Conservation (phyloP, 805 yeast species). For the Candida multigemmis region DNA sequence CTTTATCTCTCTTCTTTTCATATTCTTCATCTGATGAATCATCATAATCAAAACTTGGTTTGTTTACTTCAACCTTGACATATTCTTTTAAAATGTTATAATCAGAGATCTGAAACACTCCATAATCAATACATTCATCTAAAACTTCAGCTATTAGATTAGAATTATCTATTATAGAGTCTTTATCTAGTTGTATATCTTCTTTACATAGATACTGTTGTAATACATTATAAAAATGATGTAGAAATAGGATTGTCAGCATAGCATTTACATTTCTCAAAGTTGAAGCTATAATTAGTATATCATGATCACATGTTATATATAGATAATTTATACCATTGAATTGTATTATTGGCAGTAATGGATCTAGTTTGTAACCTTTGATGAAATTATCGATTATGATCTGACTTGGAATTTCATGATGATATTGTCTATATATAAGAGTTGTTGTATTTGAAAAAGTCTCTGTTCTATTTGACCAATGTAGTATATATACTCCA, state of each 20-base stretch:
- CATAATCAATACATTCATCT: conserved; percentile 86
- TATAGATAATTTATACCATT: conserved; percentile 50
- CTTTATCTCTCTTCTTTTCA: conserved; percentile 6
- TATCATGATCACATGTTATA: conserved; percentile 35
- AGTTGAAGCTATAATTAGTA: conserved; percentile 33
- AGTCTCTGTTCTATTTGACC: conserved; percentile 18
- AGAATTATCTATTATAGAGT: conserved; percentile 61
- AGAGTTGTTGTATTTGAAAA: conserved; percentile 21
- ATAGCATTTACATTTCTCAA: conserved; percentile 45
- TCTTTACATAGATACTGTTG: conserved; percentile 15
- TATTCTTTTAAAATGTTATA: conserved; percentile 70
- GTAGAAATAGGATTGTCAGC: conserved; percentile 49
- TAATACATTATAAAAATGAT: conserved; percentile 22
- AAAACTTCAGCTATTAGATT: conserved; percentile 71
- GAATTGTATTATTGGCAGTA: conserved; percentile 35
- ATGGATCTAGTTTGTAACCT: conserved; percentile 11
- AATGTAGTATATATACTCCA: conserved; percentile 26
- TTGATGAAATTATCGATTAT: conserved; percentile 17
- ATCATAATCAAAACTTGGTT: conserved; percentile 8
- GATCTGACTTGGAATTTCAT: conserved; percentile 16
- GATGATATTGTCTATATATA: conserved; percentile 23
- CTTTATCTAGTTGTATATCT: conserved; percentile 36
- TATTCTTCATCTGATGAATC: conserved; percentile 3
- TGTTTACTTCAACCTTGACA: conserved; percentile 45
- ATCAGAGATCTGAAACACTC: conserved; percentile 80